Base-by-base conservation (phyloP, 164 flowering plant species). In the Macadamia integrifolia region DNA sequence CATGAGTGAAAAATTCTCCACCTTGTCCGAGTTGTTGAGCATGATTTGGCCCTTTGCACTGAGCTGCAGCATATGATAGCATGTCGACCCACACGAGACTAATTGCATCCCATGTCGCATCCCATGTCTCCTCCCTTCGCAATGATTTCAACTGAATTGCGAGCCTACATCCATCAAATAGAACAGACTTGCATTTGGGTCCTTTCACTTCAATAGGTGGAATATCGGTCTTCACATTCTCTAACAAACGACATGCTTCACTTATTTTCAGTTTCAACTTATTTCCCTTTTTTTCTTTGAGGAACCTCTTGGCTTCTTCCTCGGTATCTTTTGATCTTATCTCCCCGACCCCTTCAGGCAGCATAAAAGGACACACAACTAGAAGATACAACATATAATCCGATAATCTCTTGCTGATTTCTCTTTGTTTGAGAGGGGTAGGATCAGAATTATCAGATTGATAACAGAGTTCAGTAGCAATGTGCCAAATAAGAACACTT, bases 111-210 rank as follows among this genome's bases (percentile, higher is more conserved):
- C n/a, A n/a, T n/a, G n/a, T n/a, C n/a, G n/a, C n/a, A n/a, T n/a
- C n/a, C n/a, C 49, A 61, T 42, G 28, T 61, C 18, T 40, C 5
- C 48, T 17, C 12, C 28, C 4, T 40, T 30, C 7, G 28, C 49
- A 61, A 42, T n/a, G 13, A 15, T 15, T 40, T 40, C 0, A 23
- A 23, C 23, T 23, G 23, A 23, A 23, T 0, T 9, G 64, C 64
- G 6, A 61, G 28, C 18, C 23, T 61, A 61, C 64, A 40, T 0
- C 28, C 64, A 40, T 61, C 64, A 57, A 77, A 82, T 70, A 84
- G 48, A 58, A 80, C 81, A 3, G 83, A 79, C 55, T 82, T 80
- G 74, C 84, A 82, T 52, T 69, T 63, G 35, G 79, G 79, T 6
- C 83, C 81, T 56, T 82, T 80, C 64, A 75, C 78, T 3, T 30